Percentiles rank a stretch among this genome's conserved stretches.
Evolutionary conservation across 495 filamentous ascomycete genomes (phyloP).

Genomic region (Xanthoparmelia taractica): DNA sequence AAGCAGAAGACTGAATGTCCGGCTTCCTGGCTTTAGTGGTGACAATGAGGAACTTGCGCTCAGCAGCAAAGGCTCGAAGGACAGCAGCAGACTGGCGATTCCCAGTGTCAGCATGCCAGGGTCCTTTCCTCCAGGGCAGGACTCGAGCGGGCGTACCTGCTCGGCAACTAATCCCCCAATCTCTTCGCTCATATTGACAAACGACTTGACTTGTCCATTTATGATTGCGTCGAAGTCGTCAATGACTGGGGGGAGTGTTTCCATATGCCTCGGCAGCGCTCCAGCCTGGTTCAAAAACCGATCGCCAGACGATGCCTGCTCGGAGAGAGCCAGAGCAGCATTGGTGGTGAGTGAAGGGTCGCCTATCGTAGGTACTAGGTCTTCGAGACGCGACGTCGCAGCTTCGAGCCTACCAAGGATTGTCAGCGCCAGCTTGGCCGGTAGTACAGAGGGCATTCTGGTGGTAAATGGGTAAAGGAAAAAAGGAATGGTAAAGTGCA

Average conservation of each 20-base stretch:
- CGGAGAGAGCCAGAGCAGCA: constrained; percentile 25
- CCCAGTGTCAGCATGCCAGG: constrained; percentile 9
- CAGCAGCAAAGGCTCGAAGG: constrained; percentile 63
- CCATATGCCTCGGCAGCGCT: constrained; percentile 42
- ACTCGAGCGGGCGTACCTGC: constrained; percentile 49
- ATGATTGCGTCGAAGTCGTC: constrained; percentile 82
- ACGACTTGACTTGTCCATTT: constrained; percentile 64
- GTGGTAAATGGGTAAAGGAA: no score
- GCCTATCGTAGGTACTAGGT: constrained; percentile 73
- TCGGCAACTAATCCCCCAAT: constrained; percentile 72
- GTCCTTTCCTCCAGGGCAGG: neutral
- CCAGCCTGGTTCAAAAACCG: constrained; percentile 24
- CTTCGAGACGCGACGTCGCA: constrained; percentile 90
- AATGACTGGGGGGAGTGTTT: constrained; percentile 65
- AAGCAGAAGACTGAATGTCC: constrained; percentile 54
- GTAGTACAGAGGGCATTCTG: neutral
- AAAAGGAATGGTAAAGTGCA: neutral
- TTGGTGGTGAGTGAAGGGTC: constrained; percentile 45
- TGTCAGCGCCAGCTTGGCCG: constrained; percentile 32
- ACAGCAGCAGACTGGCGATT: constrained; percentile 49
- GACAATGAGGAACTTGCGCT: constrained; percentile 80
- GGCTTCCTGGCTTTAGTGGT: constrained; percentile 91
- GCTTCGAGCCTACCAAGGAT: constrained; percentile 75
- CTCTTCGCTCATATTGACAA: constrained; percentile 65
- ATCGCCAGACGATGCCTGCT: constrained; percentile 32